Evolutionary conservation across 495 filamentous ascomycete species (phyloP), one percentile per base, ranked within the genome.

Genomic region (Neurospora hispaniola): DNA sequence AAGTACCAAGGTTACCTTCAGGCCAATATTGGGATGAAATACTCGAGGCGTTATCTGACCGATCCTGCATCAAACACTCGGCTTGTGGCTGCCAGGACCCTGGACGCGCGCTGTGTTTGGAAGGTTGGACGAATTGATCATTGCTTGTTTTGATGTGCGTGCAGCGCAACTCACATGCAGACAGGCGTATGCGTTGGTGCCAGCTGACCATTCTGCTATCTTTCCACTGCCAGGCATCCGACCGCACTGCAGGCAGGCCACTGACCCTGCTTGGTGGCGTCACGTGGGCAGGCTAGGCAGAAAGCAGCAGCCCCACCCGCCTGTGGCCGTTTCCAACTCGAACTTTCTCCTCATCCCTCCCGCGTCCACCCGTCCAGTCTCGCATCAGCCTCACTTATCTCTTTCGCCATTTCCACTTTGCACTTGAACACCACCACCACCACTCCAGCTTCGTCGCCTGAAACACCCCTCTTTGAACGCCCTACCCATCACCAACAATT

Each of bases 321-420:
- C 38, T 27, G 39, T 38, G 54, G 41, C 42, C 62, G 69, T 72
- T 72, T 74, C 71, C 74, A 70, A 70, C 75, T 78, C 72, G 75
- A 80, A 79, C 76, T 79, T 80, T 78, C 78, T 80, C 79, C 75
- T 79, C 79, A 75, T 75, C 76, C 72, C 74, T 79, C 75, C 79
- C 79, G 78, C 74, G 74, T 77, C 71, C 71, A 76, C 72, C 78
- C 78, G 75, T 66, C 54, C 54, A 66, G 54, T 76, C 70, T 77
- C 72, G 73, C 77, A 75, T 75, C 73, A 80, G 77, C 75, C 73
- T 78, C 76, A 76, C 73, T 70, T n/a, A 69, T 66, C 54, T 66
- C 54, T 66, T 66, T 66, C 54, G 54, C 54, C 54, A 66, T 66
- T 62, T 62, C 54, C 54, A 62, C 27, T 62, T 0, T 66, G 54